Percentiles rank a stretch among this genome's conserved stretches.
phyloP scores from a whole-genome alignment of 805 yeast species.

The Candida lessepsii region DNA sequence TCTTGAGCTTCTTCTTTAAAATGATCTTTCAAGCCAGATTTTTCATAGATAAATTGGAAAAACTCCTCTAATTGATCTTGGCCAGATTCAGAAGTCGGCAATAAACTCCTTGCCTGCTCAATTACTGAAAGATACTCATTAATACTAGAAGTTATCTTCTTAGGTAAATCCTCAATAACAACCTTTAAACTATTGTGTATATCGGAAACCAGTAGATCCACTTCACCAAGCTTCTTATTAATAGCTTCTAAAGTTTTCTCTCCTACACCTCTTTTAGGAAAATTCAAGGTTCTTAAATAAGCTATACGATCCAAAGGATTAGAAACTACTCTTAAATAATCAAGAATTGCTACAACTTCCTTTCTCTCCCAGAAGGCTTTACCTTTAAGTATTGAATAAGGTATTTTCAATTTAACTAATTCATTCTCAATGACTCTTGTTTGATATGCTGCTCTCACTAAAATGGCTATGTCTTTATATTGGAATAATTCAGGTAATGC shows the following conservation, averaged over 20 bases:
- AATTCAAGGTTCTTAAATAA: constrained; percentile 51
- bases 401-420: constrained; percentile 53
- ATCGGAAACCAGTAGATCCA: constrained; percentile 11
- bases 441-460: constrained; percentile 64
- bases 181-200: constrained; percentile 15
- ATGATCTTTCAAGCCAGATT: constrained; percentile 30
- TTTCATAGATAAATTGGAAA: constrained; percentile 18
- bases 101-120: constrained; percentile 16
- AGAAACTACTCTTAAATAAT: constrained; percentile 61
- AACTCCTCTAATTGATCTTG: constrained; percentile 1
- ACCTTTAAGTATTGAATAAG: constrained; percentile 71
- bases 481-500: constrained; percentile 45
- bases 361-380: constrained; percentile 75
- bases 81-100: constrained; percentile 12
- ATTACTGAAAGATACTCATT: constrained; percentile 26
- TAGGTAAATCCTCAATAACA: neutral
- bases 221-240: constrained; percentile 1
- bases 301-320: constrained; percentile 63
- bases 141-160: neutral
- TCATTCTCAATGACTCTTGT: constrained; percentile 65
- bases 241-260: constrained; percentile 43
- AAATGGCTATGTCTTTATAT: constrained; percentile 65
- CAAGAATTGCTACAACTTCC: constrained; percentile 63
- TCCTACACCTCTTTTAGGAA: constrained; percentile 72
- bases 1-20: constrained; percentile 24